Conservation (phyloP, 257 asterid species). For the Nyctanthes arbortristis region DNA sequence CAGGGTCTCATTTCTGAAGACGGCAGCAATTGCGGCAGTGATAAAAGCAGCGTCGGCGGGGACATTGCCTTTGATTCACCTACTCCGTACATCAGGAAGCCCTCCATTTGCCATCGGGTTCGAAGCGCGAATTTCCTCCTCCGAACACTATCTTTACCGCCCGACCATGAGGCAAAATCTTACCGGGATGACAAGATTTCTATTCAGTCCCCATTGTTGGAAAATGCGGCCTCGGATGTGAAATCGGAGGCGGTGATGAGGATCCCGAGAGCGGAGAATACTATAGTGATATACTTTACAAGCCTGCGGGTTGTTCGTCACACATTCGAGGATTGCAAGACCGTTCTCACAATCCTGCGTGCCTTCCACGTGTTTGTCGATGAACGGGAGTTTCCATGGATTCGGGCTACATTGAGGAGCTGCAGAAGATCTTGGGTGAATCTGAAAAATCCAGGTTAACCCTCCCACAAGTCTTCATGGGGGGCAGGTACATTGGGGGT, state of each 20-base stretch:
- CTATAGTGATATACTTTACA: slow-evolving; percentile 74
- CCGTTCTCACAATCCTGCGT: slow-evolving; percentile 66
- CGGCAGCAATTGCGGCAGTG: neutral
- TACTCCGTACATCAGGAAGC: too few relatives aligned
- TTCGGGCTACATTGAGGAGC: slow-evolving; percentile 65
- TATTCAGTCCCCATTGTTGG: slow-evolving; percentile 11
- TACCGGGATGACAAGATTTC: neutral
- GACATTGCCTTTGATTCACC: slow-evolving; percentile 28
- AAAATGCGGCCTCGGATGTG: slow-evolving; percentile 1
- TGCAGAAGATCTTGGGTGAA: slow-evolving; percentile 56
- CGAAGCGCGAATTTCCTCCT: too few relatives aligned
- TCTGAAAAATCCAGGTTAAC: slow-evolving; percentile 48
- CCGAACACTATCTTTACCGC: slow-evolving; percentile 12
- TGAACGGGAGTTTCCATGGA: slow-evolving; percentile 96
- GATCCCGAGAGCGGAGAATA: slow-evolving; percentile 70
- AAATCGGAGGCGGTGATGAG: slow-evolving; percentile 39
- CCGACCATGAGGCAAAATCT: slow-evolving; percentile 14
- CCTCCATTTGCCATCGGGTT: too few relatives aligned
- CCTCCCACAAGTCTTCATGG: slow-evolving; percentile 82
- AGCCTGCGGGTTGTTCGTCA: slow-evolving; percentile 81
- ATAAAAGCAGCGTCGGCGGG: neutral
- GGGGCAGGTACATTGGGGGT: slow-evolving; percentile 91
- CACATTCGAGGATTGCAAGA: slow-evolving; percentile 84
- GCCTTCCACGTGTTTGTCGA: slow-evolving; percentile 71
- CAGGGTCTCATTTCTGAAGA: slow-evolving; percentile 58